Evolutionary conservation across 83 land plant species (phyloP).

Genomic region (Picea abies): DNA sequence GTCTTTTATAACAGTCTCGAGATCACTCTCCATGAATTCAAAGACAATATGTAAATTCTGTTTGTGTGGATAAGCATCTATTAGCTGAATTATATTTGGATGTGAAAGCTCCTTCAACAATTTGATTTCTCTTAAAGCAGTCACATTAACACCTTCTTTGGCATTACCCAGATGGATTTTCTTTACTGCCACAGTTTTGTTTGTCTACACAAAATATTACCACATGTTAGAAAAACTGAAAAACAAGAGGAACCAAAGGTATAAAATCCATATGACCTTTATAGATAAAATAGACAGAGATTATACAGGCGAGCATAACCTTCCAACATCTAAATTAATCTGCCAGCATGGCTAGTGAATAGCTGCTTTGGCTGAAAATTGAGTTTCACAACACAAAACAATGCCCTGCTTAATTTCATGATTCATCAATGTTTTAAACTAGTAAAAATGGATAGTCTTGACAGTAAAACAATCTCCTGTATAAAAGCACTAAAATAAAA

Average conservation of each 20-base stretch:
- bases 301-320: neutral
- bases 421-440: neutral
- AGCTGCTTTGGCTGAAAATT: neutral
- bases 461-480: neutral
- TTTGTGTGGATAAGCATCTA: slow-evolving; percentile 97
- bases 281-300: neutral
- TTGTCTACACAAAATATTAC: slow-evolving; percentile 59
- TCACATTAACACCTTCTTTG: slow-evolving; percentile 96
- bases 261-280: neutral
- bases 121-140: slow-evolving; percentile 97
- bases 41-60: slow-evolving; percentile 95
- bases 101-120: slow-evolving; percentile 91
- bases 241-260: neutral
- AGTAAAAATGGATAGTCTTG: neutral
- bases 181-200: slow-evolving; percentile 91
- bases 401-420: neutral
- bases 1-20: slow-evolving; percentile 95
- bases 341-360: neutral
- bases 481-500: neutral
- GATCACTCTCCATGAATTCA: slow-evolving; percentile 99
- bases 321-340: slow-evolving; percentile 1
- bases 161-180: slow-evolving; percentile 92
- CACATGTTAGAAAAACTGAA: neutral
- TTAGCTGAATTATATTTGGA: slow-evolving; percentile 93
- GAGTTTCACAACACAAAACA: neutral